Evolutionary conservation across 768 basidiomycete genomes (phyloP), one percentile per base, ranked within the genome.

Genomic region (Calvatia gigantea): DNA sequence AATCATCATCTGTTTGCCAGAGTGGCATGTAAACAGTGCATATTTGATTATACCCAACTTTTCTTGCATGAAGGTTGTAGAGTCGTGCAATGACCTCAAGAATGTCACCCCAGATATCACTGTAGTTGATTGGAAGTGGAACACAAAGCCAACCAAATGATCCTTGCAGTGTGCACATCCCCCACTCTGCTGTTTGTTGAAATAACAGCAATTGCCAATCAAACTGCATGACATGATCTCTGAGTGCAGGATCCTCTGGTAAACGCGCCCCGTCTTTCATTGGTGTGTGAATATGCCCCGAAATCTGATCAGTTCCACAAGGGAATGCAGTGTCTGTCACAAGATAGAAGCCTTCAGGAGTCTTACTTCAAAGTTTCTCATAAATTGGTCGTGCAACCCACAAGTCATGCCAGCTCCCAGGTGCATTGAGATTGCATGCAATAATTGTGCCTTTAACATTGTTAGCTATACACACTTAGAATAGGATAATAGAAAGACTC

Each of bases 131-230:
- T 6, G 65, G 55, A 1, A 81, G 60, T 2, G 73, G 79, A 1
- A 81, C 46, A 3, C 69, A 63, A 4, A 81, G 67, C 1, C 71
- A 62, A 4, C 79, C 75, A 68, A 79, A 82, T 1, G 73, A 73
- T 6, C 76, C 75, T 57, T 79, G 78, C 6, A 82, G 46, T 4
- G 63, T 56, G 1, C 67, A 66, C 69, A 75, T 80, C 0, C 79
- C 79, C 81, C 78, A 83, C 60, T 83, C 77, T 8, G 77, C 77
- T 0, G 78, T 75, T 60, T 83, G 79, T 1, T 71, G 61, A 55
- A 65, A 79, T 2, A 75, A 77, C 0, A 81, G 62, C 0, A 81
- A 67, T 56, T 81, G 62, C 0, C 63, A 48, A 60, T 80, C 67
- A 51, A 69, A 71, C 2, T 41, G 61, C 28, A 73, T 42, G 0